Evolutionary conservation across 2,329 filamentous ascomycete species (phyloP).

Genomic region (Fusarium papillatum): DNA sequence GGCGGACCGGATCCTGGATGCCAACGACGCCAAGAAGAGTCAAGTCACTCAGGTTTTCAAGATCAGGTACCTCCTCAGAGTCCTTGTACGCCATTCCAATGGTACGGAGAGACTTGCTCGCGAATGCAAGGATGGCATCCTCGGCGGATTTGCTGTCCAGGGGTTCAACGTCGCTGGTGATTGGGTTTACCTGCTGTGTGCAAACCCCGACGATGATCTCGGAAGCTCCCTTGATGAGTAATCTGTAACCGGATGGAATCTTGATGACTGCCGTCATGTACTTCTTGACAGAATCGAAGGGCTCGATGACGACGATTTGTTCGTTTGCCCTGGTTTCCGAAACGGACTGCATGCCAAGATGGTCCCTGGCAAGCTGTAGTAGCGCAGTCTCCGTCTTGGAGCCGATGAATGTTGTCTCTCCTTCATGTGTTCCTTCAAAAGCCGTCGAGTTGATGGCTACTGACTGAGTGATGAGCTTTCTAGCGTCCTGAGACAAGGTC

Average conservation of each 20-base stretch:
- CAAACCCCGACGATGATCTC: slow-evolving; percentile 64
- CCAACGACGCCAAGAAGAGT: slow-evolving; percentile 65
- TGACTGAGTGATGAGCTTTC: slow-evolving; percentile 55
- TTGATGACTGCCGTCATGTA: slow-evolving; percentile 68
- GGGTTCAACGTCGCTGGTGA: background rate
- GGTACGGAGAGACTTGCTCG: slow-evolving; percentile 76
- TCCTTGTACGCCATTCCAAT: slow-evolving; percentile 81
- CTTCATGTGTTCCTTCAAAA: slow-evolving; percentile 64
- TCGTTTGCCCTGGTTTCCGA: slow-evolving; percentile 59
- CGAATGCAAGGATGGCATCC: slow-evolving; percentile 70
- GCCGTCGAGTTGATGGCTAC: slow-evolving; percentile 69
- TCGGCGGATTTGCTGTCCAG: slow-evolving; percentile 54
- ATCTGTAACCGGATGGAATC: slow-evolving; percentile 56
- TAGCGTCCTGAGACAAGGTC: slow-evolving; percentile 40
- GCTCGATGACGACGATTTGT: slow-evolving; percentile 60
- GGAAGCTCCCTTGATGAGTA: slow-evolving; percentile 68
- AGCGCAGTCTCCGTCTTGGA: slow-evolving; percentile 69
- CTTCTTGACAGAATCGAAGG: slow-evolving; percentile 66
- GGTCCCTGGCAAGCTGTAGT: slow-evolving; percentile 60
- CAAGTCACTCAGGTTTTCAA: slow-evolving; percentile 61
- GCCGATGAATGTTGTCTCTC: slow-evolving; percentile 60
- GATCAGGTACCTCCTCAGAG: slow-evolving; percentile 73
- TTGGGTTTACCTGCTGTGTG: slow-evolving; percentile 44
- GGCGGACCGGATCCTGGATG: slow-evolving; percentile 75
- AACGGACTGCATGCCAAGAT: slow-evolving; percentile 62